A percentile compares a stretch with the other conserved stretches of the same genome.
These are phyloP conservation scores for Castanospermum australe DNA, from an alignment of 306 rosid genomes.

Conservation along the genomic window DNA sequence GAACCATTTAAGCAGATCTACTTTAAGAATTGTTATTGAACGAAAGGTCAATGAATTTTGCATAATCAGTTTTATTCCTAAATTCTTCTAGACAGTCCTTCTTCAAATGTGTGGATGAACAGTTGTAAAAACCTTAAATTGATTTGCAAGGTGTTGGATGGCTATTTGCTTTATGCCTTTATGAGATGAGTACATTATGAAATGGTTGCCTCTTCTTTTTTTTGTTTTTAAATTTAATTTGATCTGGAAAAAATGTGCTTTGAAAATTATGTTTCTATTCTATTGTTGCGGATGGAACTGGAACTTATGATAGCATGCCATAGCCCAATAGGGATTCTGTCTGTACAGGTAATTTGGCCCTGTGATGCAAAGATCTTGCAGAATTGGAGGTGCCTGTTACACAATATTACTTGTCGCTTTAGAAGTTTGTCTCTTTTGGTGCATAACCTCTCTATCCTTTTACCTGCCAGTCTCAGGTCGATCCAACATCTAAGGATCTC, in stretches of 20 bases:
- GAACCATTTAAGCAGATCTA: background rate
- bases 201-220: background rate
- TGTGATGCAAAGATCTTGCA: background rate
- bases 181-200: background rate
- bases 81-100: background rate
- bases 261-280: constrained; percentile 4
- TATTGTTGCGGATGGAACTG: background rate
- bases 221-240: background rate
- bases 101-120: background rate
- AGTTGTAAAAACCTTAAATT: background rate
- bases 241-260: background rate
- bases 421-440: background rate
- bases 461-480: background rate
- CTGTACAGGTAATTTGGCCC: background rate
- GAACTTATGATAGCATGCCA: background rate
- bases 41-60: background rate
- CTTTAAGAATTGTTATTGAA: background rate
- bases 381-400: background rate
- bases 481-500: background rate
- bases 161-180: background rate
- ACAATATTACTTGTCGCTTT: background rate
- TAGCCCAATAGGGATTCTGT: background rate
- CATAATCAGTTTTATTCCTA: background rate
- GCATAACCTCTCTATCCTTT: background rate
- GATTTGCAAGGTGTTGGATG: background rate